Evolutionary conservation across 129 eudicot species (phyloP).

Genomic region (Deinandra increscens): DNA sequence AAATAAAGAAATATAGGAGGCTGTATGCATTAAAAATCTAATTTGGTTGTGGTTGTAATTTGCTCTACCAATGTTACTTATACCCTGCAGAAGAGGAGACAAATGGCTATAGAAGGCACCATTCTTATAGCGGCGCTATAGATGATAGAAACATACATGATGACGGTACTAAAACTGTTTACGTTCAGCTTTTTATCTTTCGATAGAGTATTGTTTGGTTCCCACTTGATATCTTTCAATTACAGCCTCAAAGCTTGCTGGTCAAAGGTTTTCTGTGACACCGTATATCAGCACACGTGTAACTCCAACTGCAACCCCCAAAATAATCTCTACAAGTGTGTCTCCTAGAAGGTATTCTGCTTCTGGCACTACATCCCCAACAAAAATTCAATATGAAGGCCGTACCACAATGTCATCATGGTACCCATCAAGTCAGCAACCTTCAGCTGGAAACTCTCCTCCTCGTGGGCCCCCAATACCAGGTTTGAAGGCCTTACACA

Average conservation of each 20-base stretch:
- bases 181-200: background rate
- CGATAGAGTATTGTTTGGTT: background rate
- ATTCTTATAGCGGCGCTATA: conserved; percentile 53
- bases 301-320: conserved; percentile 87
- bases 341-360: conserved; percentile 84
- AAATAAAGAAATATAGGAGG: background rate
- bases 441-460: conserved; percentile 97
- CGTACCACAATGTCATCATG: conserved; percentile 72
- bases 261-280: conserved; percentile 57
- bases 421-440: conserved; percentile 95
- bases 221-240: background rate
- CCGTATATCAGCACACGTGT: conserved; percentile 71
- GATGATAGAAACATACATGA: conserved; percentile 49
- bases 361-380: conserved; percentile 77
- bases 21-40: background rate
- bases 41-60: conserved; percentile 20
- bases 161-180: conserved; percentile 49
- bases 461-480: conserved; percentile 76
- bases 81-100: conserved; percentile 51
- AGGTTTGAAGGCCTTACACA: conserved; percentile 43
- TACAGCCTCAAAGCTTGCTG: conserved; percentile 57
- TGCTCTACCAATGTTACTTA: conserved; percentile 17
- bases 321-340: conserved; percentile 56
- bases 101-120: conserved; percentile 52
- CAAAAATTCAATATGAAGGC: conserved; percentile 53